Percentiles rank a stretch among this genome's conserved stretches.
Conservation (phyloP, 495 filamentous ascomycete genomes). For the Annulohypoxylon stygium region DNA sequence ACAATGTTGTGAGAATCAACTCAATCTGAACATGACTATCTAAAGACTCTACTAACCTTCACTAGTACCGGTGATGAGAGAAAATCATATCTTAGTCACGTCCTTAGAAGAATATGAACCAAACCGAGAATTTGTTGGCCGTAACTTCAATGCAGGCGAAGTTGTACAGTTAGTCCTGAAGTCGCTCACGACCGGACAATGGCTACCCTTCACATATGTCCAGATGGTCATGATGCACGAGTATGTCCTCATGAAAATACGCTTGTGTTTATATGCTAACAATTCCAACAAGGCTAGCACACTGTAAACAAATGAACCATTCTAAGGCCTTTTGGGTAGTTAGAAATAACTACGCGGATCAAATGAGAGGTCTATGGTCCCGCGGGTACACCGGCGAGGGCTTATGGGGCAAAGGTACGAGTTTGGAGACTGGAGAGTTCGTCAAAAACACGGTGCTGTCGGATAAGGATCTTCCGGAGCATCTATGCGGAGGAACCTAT, state of each 20-base stretch:
- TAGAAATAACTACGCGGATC: conserved; percentile 72
- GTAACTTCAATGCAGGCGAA: conserved; percentile 89
- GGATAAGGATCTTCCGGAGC: conserved; percentile 68
- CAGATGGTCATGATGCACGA: conserved; percentile 91
- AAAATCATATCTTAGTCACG: conserved; percentile 74
- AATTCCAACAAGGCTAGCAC: conserved; percentile 69
- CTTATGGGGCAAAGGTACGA: conserved; percentile 76
- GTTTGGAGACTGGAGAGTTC: conserved; percentile 70
- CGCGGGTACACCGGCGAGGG: conserved; percentile 80
- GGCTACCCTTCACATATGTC: conserved; percentile 81
- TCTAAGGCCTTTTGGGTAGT: conserved; percentile 78
- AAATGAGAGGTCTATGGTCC: conserved; percentile 74
- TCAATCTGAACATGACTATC: background rate
- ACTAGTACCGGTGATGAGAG: conserved; percentile 76
- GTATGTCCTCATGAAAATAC: conserved; percentile 38
- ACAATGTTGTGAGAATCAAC: conserved; percentile 67
- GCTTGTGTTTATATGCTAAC: background rate
- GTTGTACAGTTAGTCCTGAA: conserved; percentile 83
- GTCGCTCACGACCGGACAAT: conserved; percentile 68
- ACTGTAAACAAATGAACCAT: conserved; percentile 89
- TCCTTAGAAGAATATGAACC: conserved; percentile 81
- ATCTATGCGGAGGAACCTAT: conserved; percentile 79
- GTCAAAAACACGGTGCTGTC: conserved; percentile 63
- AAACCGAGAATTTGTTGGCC: conserved; percentile 80
- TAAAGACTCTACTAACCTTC: conserved; percentile 21